phyloP scores from a whole-genome alignment of 768 basidiomycete genomes.

The Lactarius tabidus region DNA sequence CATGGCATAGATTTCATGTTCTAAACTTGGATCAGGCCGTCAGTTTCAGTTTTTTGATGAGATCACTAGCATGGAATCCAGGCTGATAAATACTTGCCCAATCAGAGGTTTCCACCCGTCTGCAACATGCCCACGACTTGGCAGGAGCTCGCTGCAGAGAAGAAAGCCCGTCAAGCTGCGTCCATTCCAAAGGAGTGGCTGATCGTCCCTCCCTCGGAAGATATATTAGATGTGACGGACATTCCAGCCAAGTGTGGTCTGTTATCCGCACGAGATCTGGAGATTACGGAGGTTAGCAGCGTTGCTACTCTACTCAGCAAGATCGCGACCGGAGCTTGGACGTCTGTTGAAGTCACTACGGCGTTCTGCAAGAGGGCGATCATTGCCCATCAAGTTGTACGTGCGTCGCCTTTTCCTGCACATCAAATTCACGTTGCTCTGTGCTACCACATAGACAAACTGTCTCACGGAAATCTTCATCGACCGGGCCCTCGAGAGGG shows the following conservation, averaged over 20 bases:
- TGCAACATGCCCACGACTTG: constrained; percentile 17
- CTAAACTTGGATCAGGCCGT: not conserved
- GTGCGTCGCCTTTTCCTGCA: constrained; percentile 17
- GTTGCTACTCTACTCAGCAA: constrained; percentile 44
- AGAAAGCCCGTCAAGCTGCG: constrained; percentile 40
- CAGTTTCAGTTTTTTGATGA: not conserved
- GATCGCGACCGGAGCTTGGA: constrained; percentile 52
- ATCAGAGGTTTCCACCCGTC: not conserved
- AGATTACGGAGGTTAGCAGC: constrained; percentile 57
- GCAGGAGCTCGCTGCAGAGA: constrained; percentile 22
- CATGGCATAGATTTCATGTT: too few relatives aligned
- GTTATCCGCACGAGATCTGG: constrained; percentile 51
- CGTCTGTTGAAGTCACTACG: constrained; percentile 47
- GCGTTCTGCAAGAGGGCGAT: constrained; percentile 48
- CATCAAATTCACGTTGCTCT: not conserved
- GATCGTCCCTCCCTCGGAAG: constrained; percentile 44
- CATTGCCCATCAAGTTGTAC: constrained; percentile 47
- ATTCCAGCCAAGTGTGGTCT: constrained; percentile 56
- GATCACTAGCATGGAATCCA: too few relatives aligned
- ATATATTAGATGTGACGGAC: constrained; percentile 47
- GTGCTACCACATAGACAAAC: constrained; percentile 35
- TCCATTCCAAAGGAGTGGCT: constrained; percentile 66
- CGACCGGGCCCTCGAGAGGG: constrained; percentile 41
- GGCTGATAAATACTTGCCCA: not conserved
- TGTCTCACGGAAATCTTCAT: constrained; percentile 50